phyloP scores from a whole-genome alignment of 768 basidiomycete genomes.

The Leccinum subtestaceum region DNA sequence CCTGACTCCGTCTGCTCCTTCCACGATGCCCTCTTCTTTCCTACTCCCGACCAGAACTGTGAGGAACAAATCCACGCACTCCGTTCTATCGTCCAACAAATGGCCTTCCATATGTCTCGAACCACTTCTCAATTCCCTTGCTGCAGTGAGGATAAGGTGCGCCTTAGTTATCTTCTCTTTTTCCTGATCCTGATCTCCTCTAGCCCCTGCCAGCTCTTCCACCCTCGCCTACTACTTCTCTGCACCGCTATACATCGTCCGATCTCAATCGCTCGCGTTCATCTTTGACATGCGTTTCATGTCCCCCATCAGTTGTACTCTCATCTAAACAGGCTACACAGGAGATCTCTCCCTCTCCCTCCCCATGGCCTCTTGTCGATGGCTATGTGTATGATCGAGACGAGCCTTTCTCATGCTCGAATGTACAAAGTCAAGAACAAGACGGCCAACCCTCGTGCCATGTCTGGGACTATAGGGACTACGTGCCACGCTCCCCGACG shows the following conservation, averaged over 20 bases:
- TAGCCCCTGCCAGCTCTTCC: constrained; percentile 23
- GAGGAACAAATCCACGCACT: constrained; percentile 33
- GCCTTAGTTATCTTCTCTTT: too few relatives aligned
- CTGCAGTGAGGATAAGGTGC: constrained; percentile 13
- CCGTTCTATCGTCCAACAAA: constrained; percentile 36
- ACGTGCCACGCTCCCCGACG: constrained; percentile 25
- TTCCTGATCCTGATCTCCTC: not conserved
- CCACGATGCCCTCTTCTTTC: constrained; percentile 36
- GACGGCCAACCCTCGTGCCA: constrained; percentile 13
- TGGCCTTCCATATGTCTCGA: constrained; percentile 26
- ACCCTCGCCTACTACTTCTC: constrained; percentile 26
- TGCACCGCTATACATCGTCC: constrained; percentile 21
- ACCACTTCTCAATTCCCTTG: not conserved
- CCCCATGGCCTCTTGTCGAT: constrained; percentile 19
- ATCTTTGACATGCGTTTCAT: constrained; percentile 28
- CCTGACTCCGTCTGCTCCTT: constrained; percentile 26
- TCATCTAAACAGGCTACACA: constrained; percentile 30
- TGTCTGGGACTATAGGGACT: constrained; percentile 24
- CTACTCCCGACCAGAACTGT: constrained; percentile 15
- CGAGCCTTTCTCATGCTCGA: constrained; percentile 4
- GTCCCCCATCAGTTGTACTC: constrained; percentile 31
- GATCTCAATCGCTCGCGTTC: constrained; percentile 26
- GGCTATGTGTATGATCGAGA: constrained; percentile 5
- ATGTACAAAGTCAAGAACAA: constrained; percentile 4
- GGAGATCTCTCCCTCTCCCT: constrained; percentile 19